Evolutionary conservation across 179 eudicot genomes (phyloP).

Genomic region (Gypsophila paniculata): DNA sequence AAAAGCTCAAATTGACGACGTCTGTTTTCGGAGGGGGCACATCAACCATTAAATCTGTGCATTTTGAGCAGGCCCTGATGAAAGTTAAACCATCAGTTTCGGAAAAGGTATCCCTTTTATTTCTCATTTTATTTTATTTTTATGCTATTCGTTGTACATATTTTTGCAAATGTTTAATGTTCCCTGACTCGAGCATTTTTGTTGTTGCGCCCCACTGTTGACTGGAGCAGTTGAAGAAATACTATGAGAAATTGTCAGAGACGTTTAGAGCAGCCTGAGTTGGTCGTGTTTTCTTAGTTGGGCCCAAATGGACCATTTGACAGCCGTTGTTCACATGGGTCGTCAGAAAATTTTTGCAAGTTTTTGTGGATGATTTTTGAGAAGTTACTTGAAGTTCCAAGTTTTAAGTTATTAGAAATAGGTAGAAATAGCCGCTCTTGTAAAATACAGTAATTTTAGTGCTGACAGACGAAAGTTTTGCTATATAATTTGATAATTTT

Average conservation of each 20-base stretch:
- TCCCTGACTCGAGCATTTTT: background rate
- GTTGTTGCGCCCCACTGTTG: background rate
- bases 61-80: constrained; percentile 56
- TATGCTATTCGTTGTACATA: background rate
- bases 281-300: background rate
- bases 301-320: background rate
- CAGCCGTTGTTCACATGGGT: background rate
- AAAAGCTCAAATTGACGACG: constrained; percentile 25
- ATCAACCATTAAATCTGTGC: constrained; percentile 43
- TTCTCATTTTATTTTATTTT: background rate
- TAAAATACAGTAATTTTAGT: background rate
- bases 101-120: constrained; percentile 39
- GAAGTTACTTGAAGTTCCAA: background rate
- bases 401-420: constrained; percentile 8
- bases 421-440: background rate
- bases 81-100: constrained; percentile 75
- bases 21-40: constrained; percentile 22
- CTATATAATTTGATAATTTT: background rate
- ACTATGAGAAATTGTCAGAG: constrained; percentile 37
- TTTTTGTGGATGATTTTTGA: background rate
- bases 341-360: background rate
- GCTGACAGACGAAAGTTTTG: background rate
- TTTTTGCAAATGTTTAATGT: background rate
- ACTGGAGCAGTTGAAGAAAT: constrained; percentile 44
- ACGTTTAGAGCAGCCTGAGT: constrained; percentile 36